Base-by-base conservation (phyloP, 2,329 filamentous ascomycete species). In the Colletotrichum sp. region DNA sequence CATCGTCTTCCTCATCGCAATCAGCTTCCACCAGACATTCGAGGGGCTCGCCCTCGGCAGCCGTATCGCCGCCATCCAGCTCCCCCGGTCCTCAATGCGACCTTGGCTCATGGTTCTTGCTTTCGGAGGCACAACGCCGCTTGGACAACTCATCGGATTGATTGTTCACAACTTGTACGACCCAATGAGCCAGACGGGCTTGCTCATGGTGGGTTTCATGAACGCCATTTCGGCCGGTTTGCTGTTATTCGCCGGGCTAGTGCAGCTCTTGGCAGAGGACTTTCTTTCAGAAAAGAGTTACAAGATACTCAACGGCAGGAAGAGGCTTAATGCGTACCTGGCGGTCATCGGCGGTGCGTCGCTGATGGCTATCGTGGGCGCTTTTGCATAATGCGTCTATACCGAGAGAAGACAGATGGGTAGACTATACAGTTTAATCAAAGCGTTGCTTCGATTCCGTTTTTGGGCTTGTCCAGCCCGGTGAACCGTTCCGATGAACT, bases 1-100 rank as follows among this genome's bases (percentile, higher is more conserved):
- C 81, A 87, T 95, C 57, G 94, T 96, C 15, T 94, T 97, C 78
- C 87, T 97, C 0, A 88, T 96, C 34, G 95, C 95, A 66, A 96
- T 97, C 77, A 92, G 91, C 78, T 96, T 96, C 84, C 95, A 97
- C 81, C 94, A 98, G 85, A 95, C 94, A 1, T 98, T 98, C 78
- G 95, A 98, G 85, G 95, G 95, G 3, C 92, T 98, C 16, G 95
- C 95, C 0, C 90, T 98, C 6, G 95, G 95, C 8, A 94, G 94
- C 59, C 94, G 95, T 74, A 98, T 98, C 80, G 94, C 95, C 0
- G 94, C 94, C 12, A 92, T 98, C 32, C 92, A 94, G 82, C 98
- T 98, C 81, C 91, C 94, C 0, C 90, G 90, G 25, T 90, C 90
- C 4, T 96, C 94, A 0, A 85, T 91, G 3, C 94, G 94, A 64